Evolutionary conservation across 2,329 filamentous ascomycete species (phyloP).

Genomic region (Sphaerulina vaccinii): DNA sequence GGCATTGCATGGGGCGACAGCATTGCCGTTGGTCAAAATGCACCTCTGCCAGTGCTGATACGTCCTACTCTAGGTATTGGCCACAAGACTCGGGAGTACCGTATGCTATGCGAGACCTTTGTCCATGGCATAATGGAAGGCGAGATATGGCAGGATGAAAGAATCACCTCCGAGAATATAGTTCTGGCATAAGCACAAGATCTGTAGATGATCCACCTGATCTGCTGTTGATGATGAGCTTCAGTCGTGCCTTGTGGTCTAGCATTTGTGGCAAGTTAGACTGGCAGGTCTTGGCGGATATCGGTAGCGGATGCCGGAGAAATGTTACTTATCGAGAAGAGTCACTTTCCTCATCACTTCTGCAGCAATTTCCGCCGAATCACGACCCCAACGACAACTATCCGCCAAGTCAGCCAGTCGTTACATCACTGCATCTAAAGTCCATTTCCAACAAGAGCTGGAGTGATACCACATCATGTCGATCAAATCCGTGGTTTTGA

Average conservation of each 20-base stretch:
- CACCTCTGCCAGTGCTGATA: conserved; percentile 20
- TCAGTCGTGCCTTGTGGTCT: not conserved
- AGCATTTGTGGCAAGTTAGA: too few relatives aligned
- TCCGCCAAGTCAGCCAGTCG: too few relatives aligned
- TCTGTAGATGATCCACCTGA: not conserved
- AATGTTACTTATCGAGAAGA: not conserved
- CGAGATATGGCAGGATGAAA: conserved; percentile 15
- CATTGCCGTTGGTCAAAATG: conserved; percentile 17
- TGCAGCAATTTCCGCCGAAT: not conserved
- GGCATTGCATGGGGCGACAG: conserved; percentile 20
- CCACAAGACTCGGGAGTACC: conserved; percentile 9
- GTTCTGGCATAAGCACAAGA: conserved; percentile 4
- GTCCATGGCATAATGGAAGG: conserved; percentile 24
- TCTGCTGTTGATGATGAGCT: not conserved
- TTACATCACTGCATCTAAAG: too few relatives aligned
- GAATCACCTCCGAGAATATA: conserved; percentile 10
- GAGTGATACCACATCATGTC: conserved; percentile 12
- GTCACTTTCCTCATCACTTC: not conserved
- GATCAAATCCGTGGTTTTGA: conserved; percentile 46
- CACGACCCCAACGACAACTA: not conserved
- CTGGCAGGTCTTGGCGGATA: conserved; percentile 5
- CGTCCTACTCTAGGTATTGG: conserved; percentile 13
- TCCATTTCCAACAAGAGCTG: too few relatives aligned
- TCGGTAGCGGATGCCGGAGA: conserved; percentile 5
- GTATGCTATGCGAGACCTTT: conserved; percentile 19